Percentiles rank a stretch among this genome's conserved stretches.
These are phyloP conservation scores for Phytophthora lateralis DNA, from an alignment of 352 stramenopile genomes.

Conservation along the genomic window DNA sequence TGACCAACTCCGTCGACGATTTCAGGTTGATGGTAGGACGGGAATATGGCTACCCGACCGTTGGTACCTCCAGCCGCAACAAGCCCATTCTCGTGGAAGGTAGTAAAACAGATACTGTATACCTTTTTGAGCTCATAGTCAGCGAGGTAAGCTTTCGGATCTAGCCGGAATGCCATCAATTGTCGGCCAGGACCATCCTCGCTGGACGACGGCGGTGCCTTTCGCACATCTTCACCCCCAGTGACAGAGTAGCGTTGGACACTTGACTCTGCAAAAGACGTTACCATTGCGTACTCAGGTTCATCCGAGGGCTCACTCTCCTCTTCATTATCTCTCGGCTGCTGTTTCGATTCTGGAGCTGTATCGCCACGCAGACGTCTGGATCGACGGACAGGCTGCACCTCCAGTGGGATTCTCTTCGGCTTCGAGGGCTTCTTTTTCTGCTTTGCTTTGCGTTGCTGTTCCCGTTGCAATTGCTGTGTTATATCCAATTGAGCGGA, in stretches of 20 bases:
- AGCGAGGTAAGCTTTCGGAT: conserved; percentile 18
- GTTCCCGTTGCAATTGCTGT: conserved; percentile 12
- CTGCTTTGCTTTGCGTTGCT: not conserved
- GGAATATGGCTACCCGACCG: conserved; percentile 58
- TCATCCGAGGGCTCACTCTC: conserved; percentile 5
- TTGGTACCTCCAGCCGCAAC: conserved; percentile 48
- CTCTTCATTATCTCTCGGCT: not conserved
- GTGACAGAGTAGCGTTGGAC: conserved; percentile 40
- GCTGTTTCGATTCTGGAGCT: conserved; percentile 4
- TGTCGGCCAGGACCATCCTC: conserved; percentile 1
- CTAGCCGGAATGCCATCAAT: conserved; percentile 33
- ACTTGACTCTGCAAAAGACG: conserved; percentile 40
- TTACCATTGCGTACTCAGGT: conserved; percentile 16
- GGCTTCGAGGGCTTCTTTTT: conserved; percentile 9
- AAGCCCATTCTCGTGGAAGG: conserved; percentile 43
- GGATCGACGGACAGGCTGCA: conserved; percentile 36
- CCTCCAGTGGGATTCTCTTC: conserved; percentile 4
- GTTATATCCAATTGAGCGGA: conserved; percentile 29
- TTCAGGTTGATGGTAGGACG: conserved; percentile 13
- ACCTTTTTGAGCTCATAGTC: conserved; percentile 49
- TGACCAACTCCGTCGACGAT: conserved; percentile 17
- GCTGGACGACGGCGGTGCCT: not conserved
- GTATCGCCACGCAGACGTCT: conserved; percentile 38
- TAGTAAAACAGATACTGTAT: conserved; percentile 54
- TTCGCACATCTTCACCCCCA: not conserved